phyloP scores from a whole-genome alignment of 495 filamentous ascomycete species.

The Podospora bellae-mahoneyi region DNA sequence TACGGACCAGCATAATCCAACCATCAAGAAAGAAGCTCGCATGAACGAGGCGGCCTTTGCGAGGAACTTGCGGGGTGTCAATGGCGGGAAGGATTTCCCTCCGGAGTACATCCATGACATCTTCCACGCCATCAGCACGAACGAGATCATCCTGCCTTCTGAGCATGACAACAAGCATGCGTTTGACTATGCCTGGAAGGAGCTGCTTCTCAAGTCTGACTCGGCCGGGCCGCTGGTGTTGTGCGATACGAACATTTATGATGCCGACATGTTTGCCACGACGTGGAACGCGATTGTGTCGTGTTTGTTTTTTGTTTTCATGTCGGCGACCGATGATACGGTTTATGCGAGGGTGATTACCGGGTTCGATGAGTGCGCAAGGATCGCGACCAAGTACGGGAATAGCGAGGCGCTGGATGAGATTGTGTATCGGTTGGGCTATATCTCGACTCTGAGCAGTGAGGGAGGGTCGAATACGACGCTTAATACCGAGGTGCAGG shows the following conservation, averaged over 20 bases:
- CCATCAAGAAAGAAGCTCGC: constrained; percentile 72
- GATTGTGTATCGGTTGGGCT: constrained; percentile 81
- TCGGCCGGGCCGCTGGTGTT: constrained; percentile 68
- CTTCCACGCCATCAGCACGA: constrained; percentile 83
- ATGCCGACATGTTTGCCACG: constrained; percentile 94
- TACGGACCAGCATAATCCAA: constrained; percentile 92
- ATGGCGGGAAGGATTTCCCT: constrained; percentile 78
- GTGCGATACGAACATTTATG: constrained; percentile 90
- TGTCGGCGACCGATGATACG: constrained; percentile 96
- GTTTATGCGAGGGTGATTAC: constrained; percentile 91
- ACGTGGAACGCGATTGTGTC: constrained; percentile 95
- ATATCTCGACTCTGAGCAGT: constrained; percentile 81
- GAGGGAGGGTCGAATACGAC: constrained; percentile 72
- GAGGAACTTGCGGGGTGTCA: constrained; percentile 83
- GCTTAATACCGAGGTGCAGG: constrained; percentile 95
- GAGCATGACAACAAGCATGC: constrained; percentile 95
- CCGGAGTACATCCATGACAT: constrained; percentile 83
- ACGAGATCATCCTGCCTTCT: constrained; percentile 95
- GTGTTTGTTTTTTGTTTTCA: constrained; percentile 95
- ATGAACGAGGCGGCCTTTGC: constrained; percentile 82
- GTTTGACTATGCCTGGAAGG: constrained; percentile 96
- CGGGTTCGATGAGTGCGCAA: constrained; percentile 93
- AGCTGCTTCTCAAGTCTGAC: constrained; percentile 82
- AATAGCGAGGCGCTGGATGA: constrained; percentile 85
- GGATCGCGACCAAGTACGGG: constrained; percentile 82